These are phyloP conservation scores for Agaricus blazei DNA, from an alignment of 768 basidiomycete species.

Conservation along the genomic window DNA sequence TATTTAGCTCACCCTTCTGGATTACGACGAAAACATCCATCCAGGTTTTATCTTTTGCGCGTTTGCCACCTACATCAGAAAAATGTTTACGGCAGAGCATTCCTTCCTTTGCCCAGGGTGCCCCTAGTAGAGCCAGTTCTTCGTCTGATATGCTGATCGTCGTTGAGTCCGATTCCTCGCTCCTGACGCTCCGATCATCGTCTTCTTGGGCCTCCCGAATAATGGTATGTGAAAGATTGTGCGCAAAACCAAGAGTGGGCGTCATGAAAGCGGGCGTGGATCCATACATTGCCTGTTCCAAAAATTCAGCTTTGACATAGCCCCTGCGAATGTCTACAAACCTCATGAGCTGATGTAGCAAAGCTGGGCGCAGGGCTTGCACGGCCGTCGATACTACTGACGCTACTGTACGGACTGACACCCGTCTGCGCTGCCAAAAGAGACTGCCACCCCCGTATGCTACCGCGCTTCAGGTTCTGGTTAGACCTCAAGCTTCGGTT, in stretches of 20 bases:
- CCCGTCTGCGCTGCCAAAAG: constrained; percentile 63
- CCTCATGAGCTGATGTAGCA: constrained; percentile 85
- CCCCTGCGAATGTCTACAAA: constrained; percentile 21
- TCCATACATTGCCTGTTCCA: constrained; percentile 47
- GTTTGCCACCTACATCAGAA: constrained; percentile 79
- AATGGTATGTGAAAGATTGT: constrained; percentile 92
- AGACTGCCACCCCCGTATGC: constrained; percentile 83
- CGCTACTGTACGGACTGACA: constrained; percentile 81
- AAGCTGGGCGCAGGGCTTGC: constrained; percentile 95
- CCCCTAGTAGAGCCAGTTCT: constrained; percentile 89
- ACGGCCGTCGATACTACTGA: constrained; percentile 79
- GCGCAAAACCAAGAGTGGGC: constrained; percentile 93
- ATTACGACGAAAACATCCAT: constrained; percentile 95
- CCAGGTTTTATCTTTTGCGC: constrained; percentile 89
- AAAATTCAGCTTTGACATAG: background rate
- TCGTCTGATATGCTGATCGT: constrained; percentile 90
- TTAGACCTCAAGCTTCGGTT: constrained; percentile 64
- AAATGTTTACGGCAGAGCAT: constrained; percentile 94
- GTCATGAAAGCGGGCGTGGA: constrained; percentile 69
- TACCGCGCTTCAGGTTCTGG: constrained; percentile 81
- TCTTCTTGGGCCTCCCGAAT: constrained; percentile 94
- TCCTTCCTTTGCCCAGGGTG: constrained; percentile 99
- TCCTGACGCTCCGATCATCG: constrained; percentile 66
- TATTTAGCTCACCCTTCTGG: constrained; percentile 88
- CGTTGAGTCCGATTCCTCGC: constrained; percentile 60